phyloP scores from a whole-genome alignment of 305 asterid genomes.

The Fraxinus floribunda region DNA sequence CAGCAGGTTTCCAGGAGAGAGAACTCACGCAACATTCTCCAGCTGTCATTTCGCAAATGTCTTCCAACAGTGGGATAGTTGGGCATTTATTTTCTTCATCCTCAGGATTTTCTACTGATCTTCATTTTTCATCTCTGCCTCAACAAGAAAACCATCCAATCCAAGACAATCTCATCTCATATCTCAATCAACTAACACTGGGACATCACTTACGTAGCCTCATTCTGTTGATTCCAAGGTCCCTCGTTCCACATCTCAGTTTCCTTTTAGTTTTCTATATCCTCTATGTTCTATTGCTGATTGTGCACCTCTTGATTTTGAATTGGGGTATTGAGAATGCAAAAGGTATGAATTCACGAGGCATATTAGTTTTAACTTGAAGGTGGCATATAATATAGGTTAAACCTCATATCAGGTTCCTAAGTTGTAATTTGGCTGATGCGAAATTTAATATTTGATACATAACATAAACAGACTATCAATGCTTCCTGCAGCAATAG shows the following conservation, averaged over 20 bases:
- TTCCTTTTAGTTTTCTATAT: neutral
- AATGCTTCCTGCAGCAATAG: neutral
- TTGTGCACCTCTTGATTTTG: constrained; percentile 19
- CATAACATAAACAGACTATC: constrained; percentile 1
- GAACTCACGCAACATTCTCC: constrained; percentile 44
- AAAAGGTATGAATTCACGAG: constrained; percentile 54
- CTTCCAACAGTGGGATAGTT: constrained; percentile 58
- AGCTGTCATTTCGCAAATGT: constrained; percentile 41
- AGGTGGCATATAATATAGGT: neutral
- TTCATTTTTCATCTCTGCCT: constrained; percentile 58
- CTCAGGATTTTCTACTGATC: constrained; percentile 60
- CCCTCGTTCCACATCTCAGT: neutral
- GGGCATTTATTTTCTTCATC: constrained; percentile 71
- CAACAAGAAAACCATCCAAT: constrained; percentile 53
- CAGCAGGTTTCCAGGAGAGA: constrained; percentile 37
- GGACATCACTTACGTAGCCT: too few species aligned
- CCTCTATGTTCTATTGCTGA: constrained; percentile 12
- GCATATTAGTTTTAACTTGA: constrained; percentile 7
- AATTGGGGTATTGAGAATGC: constrained; percentile 70
- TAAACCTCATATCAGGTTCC: neutral
- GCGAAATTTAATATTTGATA: neutral
- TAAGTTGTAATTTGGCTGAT: neutral
- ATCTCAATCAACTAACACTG: too few species aligned
- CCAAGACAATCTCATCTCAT: constrained; percentile 30
- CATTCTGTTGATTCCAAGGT: too few species aligned